These are phyloP conservation scores for Avena eriantha DNA, from an alignment of 176 grass and related monocot species.

Conservation along the genomic window DNA sequence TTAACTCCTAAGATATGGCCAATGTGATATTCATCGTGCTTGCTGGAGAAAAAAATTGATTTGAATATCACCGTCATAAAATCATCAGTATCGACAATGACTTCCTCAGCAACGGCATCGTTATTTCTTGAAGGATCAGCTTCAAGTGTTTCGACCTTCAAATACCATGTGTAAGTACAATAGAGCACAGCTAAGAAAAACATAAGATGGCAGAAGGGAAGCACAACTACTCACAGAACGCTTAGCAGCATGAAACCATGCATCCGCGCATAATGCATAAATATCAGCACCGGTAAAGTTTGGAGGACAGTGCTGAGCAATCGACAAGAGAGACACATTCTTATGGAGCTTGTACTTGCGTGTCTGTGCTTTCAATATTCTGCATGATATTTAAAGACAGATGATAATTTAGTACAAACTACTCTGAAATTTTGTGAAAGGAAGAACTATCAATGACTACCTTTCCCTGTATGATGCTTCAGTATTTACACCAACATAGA, in stretches of 20 bases:
- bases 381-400: constrained; percentile 42
- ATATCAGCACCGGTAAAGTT: constrained; percentile 98
- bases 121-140: constrained; percentile 50
- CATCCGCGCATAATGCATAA: constrained; percentile 90
- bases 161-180: constrained; percentile 31
- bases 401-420: background rate
- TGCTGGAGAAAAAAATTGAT: constrained; percentile 17
- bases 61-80: constrained; percentile 70
- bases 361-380: constrained; percentile 94
- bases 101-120: constrained; percentile 56
- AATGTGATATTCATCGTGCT: background rate
- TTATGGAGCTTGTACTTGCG: constrained; percentile 88
- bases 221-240: constrained; percentile 53
- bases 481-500: constrained; percentile 91
- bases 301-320: constrained; percentile 83
- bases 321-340: constrained; percentile 79
- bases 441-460: constrained; percentile 36
- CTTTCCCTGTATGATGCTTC: constrained; percentile 87
- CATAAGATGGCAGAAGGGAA: background rate
- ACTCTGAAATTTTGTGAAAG: constrained; percentile 26
- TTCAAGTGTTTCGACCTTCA: constrained; percentile 50
- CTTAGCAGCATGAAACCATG: constrained; percentile 98
- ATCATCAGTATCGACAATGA: constrained; percentile 75
- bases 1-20: background rate
- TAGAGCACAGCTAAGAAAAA: background rate